phyloP scores from a whole-genome alignment of 2,329 filamentous ascomycete species.

The Rutstroemia sp. region DNA sequence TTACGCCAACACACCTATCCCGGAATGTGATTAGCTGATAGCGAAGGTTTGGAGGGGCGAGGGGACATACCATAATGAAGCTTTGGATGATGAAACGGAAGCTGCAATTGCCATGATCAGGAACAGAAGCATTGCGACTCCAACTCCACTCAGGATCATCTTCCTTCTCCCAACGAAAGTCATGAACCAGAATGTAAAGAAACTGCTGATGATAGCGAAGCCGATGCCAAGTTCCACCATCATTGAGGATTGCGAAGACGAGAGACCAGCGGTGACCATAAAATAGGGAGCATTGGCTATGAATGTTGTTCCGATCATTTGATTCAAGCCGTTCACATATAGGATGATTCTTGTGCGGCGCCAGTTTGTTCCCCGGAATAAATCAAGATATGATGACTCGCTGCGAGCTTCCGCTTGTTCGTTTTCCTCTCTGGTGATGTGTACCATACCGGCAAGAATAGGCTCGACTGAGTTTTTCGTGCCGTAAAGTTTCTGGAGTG shows the following conservation, averaged over 20 bases:
- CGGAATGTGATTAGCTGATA: background rate
- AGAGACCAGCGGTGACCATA: background rate
- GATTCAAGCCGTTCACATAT: background rate
- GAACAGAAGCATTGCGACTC: background rate
- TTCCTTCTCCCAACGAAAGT: background rate
- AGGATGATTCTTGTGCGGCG: slow-evolving; percentile 1
- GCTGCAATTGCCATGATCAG: background rate
- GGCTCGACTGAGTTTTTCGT: background rate
- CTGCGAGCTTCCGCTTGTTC: background rate
- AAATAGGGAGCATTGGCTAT: slow-evolving; percentile 1
- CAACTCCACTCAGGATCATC: background rate
- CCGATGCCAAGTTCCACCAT: slow-evolving; percentile 1
- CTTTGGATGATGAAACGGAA: background rate
- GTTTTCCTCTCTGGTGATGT: background rate
- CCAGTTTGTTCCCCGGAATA: slow-evolving; percentile 1
- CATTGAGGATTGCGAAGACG: background rate
- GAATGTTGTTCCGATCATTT: slow-evolving; percentile 1
- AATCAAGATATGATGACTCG: background rate
- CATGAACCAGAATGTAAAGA: slow-evolving; percentile 3
- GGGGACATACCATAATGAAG: background rate
- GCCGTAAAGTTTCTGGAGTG: background rate
- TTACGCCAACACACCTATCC: background rate
- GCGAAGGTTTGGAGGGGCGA: background rate
- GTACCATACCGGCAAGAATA: background rate
- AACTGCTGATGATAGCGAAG: background rate